Evolutionary conservation across 208 protist genomes (phyloP), one percentile per base, ranked within the genome.

Genomic region (Strigomonas galati): DNA sequence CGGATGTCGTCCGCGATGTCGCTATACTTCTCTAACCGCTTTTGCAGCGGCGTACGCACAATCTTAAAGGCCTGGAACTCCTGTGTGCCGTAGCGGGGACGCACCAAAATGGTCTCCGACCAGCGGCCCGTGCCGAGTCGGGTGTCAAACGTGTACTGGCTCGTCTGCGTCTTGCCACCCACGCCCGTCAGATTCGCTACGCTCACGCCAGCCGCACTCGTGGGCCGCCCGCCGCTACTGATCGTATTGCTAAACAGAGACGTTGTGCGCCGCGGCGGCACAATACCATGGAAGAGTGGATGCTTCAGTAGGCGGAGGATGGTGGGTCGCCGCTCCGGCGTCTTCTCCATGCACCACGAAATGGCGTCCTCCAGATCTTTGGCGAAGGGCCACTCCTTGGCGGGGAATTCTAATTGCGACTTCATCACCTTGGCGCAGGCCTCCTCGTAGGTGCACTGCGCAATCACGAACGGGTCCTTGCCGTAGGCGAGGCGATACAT

Each of bases 401-500:
- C 2, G 0, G 85, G 83, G 37, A 87, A 95, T 24, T 65, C 19
- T 7, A 83, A 62, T 40, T 83, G 57, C 32, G 44, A 68, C 23
- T 64, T 58, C 31, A 79, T 48, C 24, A 95, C 55, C 24, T 28
- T 51, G 43, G 85, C 43, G 40, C 68, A 55, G 37, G 87, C 85
- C 49, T 87, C 71, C 21, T 75, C 70, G 65, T 81, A 86, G 51
- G 72, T 71, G 37, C 74, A 77, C 37, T 87, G 78, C 15, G 79
- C 83, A 58, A 92, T 87, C 51, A 78, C 69, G 59, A 91, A 68
- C 14, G 84, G 84, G 7, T 85, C 74, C 9, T 23, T 40, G 19
- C 82, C 85, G 67, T 89, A 95, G 3, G 84, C 85, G 44, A 95
- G 78, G 21, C 75, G 82, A 64, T 92, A 95, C 84, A 95, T 87